Percentiles rank a stretch among this genome's conserved stretches.
These are phyloP conservation scores for Geotrichum fermentans DNA, from an alignment of 1,139 yeast genomes.

Conservation along the genomic window DNA sequence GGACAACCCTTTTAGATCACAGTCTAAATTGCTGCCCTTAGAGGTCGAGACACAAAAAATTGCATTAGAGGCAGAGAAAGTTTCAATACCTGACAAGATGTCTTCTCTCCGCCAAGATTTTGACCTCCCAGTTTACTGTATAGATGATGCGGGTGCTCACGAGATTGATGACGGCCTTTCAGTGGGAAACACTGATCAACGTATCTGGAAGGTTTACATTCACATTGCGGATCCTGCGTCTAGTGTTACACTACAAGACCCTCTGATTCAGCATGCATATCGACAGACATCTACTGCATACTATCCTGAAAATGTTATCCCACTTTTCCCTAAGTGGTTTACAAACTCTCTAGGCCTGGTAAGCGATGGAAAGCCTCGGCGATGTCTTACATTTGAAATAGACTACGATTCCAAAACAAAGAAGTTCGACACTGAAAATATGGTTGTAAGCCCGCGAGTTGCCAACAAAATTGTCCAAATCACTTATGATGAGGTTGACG, in stretches of 20 bases:
- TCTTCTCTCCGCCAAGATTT: constrained; percentile 38
- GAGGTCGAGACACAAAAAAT: constrained; percentile 23
- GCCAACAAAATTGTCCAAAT: constrained; percentile 45
- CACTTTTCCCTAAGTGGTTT: constrained; percentile 66
- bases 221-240: constrained; percentile 86
- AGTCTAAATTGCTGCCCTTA: constrained; percentile 19
- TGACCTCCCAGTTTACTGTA: constrained; percentile 65
- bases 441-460: constrained; percentile 36
- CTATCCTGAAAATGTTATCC: constrained; percentile 59
- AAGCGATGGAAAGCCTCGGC: constrained; percentile 43
- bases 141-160: constrained; percentile 74
- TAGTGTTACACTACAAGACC: constrained; percentile 50
- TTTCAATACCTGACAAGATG: constrained; percentile 17
- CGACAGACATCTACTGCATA: constrained; percentile 66
- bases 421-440: constrained; percentile 25
- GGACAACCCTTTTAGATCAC: constrained; percentile 21
- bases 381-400: constrained; percentile 48
- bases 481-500: constrained; percentile 50
- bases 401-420: constrained; percentile 36
- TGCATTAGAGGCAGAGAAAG: constrained; percentile 15
- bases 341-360: constrained; percentile 51
- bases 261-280: constrained; percentile 55
- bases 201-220: constrained; percentile 48
- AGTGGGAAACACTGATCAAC: constrained; percentile 40
- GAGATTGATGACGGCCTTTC: constrained; percentile 95